A percentile compares a stretch with the other conserved stretches of the same genome.
phyloP scores from a whole-genome alignment of 2,329 filamentous ascomycete species.

The Eurotiales sp. region DNA sequence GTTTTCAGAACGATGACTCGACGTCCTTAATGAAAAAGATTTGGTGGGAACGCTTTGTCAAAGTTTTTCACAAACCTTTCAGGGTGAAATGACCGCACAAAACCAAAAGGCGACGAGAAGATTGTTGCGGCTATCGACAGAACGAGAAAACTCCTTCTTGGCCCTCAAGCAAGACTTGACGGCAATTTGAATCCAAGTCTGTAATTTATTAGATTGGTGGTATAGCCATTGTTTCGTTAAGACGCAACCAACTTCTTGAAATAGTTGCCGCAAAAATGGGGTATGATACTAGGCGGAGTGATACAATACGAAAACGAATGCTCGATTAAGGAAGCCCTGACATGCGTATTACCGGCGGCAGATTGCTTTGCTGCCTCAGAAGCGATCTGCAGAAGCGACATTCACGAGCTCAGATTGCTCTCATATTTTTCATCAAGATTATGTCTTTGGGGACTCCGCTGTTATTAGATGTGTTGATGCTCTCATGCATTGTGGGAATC shows the following conservation, averaged over 20 bases:
- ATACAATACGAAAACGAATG: slow-evolving; percentile 5
- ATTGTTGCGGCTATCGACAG: not conserved
- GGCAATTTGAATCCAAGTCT: not conserved
- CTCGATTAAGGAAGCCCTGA: slow-evolving; percentile 2
- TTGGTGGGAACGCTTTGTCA: not conserved
- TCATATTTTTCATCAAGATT: not conserved
- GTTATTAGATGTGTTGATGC: not conserved
- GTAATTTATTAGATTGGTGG: slow-evolving; percentile 10
- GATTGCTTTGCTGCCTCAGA: not conserved
- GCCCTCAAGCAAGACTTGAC: slow-evolving; percentile 4
- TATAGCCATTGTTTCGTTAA: slow-evolving; percentile 3
- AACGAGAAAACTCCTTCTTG: not conserved
- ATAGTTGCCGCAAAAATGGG: slow-evolving; percentile 9
- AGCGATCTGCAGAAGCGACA: slow-evolving; percentile 1
- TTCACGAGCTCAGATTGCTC: not conserved
- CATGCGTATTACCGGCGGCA: not conserved
- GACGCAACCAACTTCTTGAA: slow-evolving; percentile 4
- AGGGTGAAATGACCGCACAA: not conserved
- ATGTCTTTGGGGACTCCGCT: not conserved
- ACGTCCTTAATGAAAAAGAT: not conserved
- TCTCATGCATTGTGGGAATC: slow-evolving; percentile 15
- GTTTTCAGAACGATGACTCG: not conserved
- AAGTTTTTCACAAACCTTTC: not conserved
- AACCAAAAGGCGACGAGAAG: not conserved
- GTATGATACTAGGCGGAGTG: slow-evolving; percentile 9